A percentile compares a stretch with the other conserved stretches of the same genome.
These are phyloP conservation scores for Coix lacrymajobi DNA, from an alignment of 176 grass and related monocot species.

Conservation along the genomic window DNA sequence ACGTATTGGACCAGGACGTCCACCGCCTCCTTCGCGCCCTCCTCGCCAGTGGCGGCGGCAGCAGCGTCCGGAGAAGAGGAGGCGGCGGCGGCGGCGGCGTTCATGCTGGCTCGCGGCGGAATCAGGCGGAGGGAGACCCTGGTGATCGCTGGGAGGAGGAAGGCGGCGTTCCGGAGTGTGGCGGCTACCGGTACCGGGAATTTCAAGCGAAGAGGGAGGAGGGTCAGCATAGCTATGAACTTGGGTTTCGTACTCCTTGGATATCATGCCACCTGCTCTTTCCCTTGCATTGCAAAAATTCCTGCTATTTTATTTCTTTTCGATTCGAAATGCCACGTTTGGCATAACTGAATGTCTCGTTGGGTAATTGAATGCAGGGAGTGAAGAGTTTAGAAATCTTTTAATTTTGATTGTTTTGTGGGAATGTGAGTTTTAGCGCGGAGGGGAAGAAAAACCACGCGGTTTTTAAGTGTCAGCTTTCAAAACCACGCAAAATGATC, in stretches of 20 bases:
- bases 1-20: conserved; percentile 86
- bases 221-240: not conserved
- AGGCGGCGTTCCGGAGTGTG: conserved; percentile 13
- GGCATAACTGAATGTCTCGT: too few relatives aligned
- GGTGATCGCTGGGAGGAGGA: conserved; percentile 5
- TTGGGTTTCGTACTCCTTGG: not conserved
- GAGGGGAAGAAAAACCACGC: too few relatives aligned
- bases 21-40: not conserved
- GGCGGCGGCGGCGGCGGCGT: not conserved
- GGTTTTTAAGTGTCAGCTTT: too few relatives aligned
- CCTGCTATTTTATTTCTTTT: not conserved
- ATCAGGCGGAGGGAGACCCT: conserved; percentile 7
- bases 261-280: not conserved
- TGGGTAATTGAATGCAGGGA: too few relatives aligned
- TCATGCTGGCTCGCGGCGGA: conserved; percentile 32
- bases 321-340: too few relatives aligned
- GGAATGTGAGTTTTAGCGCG: too few relatives aligned
- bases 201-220: conserved; percentile 20
- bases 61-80: not conserved
- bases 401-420: too few relatives aligned
- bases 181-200: not conserved
- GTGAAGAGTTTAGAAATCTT: too few relatives aligned
- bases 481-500: too few relatives aligned
- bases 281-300: not conserved
- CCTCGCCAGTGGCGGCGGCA: not conserved